Conservation (phyloP, 257 asterid genomes). For the Pogostemon cablin region DNA sequence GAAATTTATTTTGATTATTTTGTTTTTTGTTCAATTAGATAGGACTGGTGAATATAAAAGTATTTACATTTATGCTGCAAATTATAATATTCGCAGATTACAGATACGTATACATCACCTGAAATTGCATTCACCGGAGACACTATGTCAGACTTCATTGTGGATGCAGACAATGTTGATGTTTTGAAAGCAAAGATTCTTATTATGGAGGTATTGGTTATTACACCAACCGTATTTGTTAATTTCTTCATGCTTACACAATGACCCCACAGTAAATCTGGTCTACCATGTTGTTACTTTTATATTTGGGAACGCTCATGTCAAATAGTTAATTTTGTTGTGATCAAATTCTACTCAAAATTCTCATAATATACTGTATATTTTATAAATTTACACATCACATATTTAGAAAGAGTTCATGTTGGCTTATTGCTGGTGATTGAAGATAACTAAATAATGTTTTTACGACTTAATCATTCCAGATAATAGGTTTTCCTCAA, state of each 20-base stretch:
- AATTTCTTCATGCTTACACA: conserved; percentile 1
- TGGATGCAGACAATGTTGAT: conserved; percentile 70
- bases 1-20: conserved; percentile 10
- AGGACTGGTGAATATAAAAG: neutral
- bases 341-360: conserved; percentile 1
- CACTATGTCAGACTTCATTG: conserved; percentile 87
- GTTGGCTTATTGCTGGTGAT: neutral
- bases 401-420: conserved; percentile 9
- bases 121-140: conserved; percentile 97
- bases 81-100: conserved; percentile 55
- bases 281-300: neutral
- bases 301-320: conserved; percentile 5
- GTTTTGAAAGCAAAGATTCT: conserved; percentile 81
- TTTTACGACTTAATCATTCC: neutral
- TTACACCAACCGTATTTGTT: conserved; percentile 1
- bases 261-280: neutral
- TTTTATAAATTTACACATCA: neutral
- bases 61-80: conserved; percentile 14
- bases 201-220: conserved; percentile 75
- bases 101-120: conserved; percentile 68
- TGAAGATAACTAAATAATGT: neutral
- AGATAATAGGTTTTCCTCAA: neutral
- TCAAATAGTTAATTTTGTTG: conserved; percentile 10
- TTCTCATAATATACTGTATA: neutral
- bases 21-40: conserved; percentile 7